Conservation (phyloP, 2,329 filamentous ascomycete species). For the Didymella pomorum region DNA sequence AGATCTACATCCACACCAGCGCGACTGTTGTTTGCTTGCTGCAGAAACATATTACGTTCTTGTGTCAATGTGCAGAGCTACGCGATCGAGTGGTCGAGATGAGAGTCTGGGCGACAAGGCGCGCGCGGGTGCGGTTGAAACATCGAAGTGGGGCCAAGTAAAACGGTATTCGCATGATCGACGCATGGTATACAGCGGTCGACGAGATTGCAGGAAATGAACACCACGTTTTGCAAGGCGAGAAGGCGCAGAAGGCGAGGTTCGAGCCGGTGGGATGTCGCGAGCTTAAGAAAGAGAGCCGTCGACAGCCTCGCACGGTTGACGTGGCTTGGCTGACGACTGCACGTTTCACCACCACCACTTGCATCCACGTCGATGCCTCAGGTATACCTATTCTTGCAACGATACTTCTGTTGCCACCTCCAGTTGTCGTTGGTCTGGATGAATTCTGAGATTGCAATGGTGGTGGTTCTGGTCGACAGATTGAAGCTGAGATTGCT, state of each 20-base stretch:
- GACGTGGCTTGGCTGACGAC: constrained; percentile 14
- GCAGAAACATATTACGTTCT: background rate
- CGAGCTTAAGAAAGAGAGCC: constrained; percentile 16
- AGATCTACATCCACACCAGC: background rate
- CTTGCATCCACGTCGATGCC: constrained; percentile 11
- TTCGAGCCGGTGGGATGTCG: constrained; percentile 4
- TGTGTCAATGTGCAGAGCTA: background rate
- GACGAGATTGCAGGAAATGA: constrained; percentile 21
- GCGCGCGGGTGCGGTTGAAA: constrained; percentile 27
- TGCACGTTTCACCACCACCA: constrained; percentile 18
- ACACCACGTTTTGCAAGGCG: background rate
- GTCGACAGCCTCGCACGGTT: constrained; percentile 9
- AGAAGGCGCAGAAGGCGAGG: background rate
- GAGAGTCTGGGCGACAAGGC: constrained; percentile 12
- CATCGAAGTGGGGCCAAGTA: constrained; percentile 27
- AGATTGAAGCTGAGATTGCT: constrained; percentile 15
- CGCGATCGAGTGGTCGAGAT: constrained; percentile 1
- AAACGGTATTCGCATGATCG: constrained; percentile 37
- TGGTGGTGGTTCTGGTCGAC: constrained; percentile 4
- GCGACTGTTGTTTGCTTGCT: background rate
- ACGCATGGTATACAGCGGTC: constrained; percentile 20
- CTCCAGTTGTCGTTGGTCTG: background rate
- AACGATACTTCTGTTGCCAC: background rate
- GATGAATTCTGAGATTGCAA: background rate
- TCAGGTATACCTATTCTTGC: constrained; percentile 2